Percentiles rank a stretch among this genome's conserved stretches.
phyloP scores from a whole-genome alignment of 2,329 filamentous ascomycete genomes.

The Ophiostoma ips region DNA sequence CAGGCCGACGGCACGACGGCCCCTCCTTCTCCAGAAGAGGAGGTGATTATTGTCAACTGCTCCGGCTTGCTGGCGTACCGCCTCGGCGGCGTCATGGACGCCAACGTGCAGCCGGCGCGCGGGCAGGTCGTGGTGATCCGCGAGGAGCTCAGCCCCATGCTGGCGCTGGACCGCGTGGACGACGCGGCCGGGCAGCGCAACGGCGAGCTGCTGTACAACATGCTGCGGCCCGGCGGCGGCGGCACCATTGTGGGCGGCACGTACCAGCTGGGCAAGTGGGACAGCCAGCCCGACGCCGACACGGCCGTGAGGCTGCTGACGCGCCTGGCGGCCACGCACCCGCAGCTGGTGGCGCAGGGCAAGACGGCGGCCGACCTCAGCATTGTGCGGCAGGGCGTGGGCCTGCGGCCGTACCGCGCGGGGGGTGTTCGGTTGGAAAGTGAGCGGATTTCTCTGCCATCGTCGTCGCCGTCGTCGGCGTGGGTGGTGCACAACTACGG shows the following conservation, averaged over 20 bases:
- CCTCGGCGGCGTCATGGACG: conserved; percentile 71
- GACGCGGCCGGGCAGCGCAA: conserved; percentile 36
- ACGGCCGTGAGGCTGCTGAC: conserved; percentile 76
- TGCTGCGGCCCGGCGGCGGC: conserved; percentile 67
- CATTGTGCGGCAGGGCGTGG: conserved; percentile 70
- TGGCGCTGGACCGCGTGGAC: conserved; percentile 55
- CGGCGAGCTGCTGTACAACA: conserved; percentile 65
- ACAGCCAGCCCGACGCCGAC: conserved; percentile 62
- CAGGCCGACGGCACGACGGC: conserved; percentile 26
- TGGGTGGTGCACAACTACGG: conserved; percentile 73
- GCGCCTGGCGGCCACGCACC: conserved; percentile 51
- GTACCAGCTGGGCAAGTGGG: conserved; percentile 68
- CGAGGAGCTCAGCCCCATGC: conserved; percentile 62
- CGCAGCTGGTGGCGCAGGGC: conserved; percentile 39
- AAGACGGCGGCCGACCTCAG: conserved; percentile 60
- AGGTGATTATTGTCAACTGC: conserved; percentile 65
- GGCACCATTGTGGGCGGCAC: conserved; percentile 81
- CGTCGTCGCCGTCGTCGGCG: conserved; percentile 22
- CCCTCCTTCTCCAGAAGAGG: conserved; percentile 35
- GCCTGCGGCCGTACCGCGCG: conserved; percentile 59
- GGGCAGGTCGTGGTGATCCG: conserved; percentile 76
- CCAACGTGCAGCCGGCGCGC: conserved; percentile 57
- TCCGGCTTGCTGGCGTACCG: conserved; percentile 63
- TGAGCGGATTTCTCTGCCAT: conserved; percentile 36
- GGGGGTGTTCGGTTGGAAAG: conserved; percentile 64